These are phyloP conservation scores for Ascobolus immersus DNA, from an alignment of 495 filamentous ascomycete species.

Conservation along the genomic window DNA sequence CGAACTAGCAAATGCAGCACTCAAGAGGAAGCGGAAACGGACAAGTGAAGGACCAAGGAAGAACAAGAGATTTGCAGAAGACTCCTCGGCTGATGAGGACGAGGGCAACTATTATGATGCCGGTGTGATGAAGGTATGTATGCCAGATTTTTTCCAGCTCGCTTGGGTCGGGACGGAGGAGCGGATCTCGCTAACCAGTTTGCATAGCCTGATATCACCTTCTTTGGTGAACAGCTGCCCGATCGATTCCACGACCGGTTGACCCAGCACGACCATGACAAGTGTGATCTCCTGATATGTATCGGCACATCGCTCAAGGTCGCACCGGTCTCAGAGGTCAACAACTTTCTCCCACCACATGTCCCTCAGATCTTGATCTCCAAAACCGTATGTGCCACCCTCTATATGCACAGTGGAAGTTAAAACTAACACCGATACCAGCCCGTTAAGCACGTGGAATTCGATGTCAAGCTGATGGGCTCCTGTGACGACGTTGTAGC, in stretches of 20 bases:
- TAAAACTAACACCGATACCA: conserved; percentile 13
- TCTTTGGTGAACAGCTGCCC: conserved; percentile 81
- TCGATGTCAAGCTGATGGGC: conserved; percentile 82
- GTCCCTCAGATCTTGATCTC: conserved; percentile 91
- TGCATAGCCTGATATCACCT: conserved; percentile 64
- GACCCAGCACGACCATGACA: conserved; percentile 46
- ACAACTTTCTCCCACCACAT: conserved; percentile 44
- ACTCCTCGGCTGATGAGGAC: conserved; percentile 41
- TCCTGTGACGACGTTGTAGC: conserved; percentile 80
- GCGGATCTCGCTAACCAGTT: conserved; percentile 1
- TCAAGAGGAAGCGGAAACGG: conserved; percentile 49
- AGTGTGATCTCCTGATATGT: conserved; percentile 78
- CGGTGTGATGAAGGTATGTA: conserved; percentile 67
- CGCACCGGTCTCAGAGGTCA: conserved; percentile 77
- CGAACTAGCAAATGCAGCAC: conserved; percentile 20
- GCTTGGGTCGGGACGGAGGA: too few species aligned
- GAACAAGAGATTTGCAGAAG: conserved; percentile 19
- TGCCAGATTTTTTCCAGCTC: background rate
- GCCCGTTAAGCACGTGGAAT: conserved; percentile 68
- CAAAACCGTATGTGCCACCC: conserved; percentile 32
- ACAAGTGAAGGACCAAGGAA: conserved; percentile 32
- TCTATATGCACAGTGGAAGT: background rate
- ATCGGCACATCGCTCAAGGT: conserved; percentile 95
- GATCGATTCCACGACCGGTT: conserved; percentile 63
- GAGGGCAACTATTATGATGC: conserved; percentile 41